These are phyloP conservation scores for Chenopodium album DNA, from an alignment of 148 eudicot species.

Conservation along the genomic window DNA sequence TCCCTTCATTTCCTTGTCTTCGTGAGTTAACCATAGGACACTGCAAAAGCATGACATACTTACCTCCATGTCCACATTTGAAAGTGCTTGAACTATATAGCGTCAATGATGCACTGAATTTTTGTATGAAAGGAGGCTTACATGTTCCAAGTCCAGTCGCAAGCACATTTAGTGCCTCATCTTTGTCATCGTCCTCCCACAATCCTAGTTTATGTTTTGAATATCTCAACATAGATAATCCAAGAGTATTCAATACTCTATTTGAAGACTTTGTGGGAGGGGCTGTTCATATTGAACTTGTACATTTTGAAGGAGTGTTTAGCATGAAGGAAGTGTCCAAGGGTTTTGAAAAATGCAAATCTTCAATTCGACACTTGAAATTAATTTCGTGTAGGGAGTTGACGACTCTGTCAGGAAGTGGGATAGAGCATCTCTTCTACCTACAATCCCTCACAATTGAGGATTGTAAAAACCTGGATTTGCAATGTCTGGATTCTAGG, in stretches of 20 bases:
- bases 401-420: not conserved
- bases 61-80: constrained; percentile 12
- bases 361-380: not conserved
- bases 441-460: not conserved
- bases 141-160: not conserved
- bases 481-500: not conserved
- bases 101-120: not conserved
- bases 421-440: not conserved
- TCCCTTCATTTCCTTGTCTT: constrained; percentile 12
- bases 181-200: not conserved
- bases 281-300: not conserved
- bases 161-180: not conserved
- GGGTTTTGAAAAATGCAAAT: not conserved
- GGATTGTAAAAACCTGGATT: not conserved
- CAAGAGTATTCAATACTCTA: not conserved
- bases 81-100: not conserved
- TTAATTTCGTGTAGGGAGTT: not conserved
- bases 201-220: not conserved
- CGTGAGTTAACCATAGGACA: not conserved
- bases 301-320: not conserved
- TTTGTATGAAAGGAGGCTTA: not conserved
- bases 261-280: not conserved
- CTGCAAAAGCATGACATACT: not conserved
- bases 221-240: not conserved
- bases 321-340: not conserved